Conservation (phyloP, 768 basidiomycete species). For the Trametes gibbosa region DNA sequence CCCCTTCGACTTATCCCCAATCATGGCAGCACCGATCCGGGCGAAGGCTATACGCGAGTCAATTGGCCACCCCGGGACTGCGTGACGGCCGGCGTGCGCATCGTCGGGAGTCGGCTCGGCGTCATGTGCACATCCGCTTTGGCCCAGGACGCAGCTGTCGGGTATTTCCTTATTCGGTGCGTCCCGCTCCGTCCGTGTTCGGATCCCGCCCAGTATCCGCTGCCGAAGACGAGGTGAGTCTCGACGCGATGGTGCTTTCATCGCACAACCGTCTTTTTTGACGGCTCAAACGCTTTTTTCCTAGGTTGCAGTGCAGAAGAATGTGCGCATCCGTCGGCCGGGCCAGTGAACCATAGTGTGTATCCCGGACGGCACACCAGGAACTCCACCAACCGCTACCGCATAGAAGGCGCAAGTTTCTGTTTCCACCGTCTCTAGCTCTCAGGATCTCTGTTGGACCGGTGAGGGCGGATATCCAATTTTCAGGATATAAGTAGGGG, state of each 20-base stretch:
- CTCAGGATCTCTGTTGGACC: background rate
- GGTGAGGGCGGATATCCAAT: background rate
- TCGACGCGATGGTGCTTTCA: background rate
- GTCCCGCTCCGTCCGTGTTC: background rate
- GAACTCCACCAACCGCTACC: background rate
- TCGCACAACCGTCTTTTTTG: background rate
- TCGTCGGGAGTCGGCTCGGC: too few relatives aligned
- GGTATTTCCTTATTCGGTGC: constrained; percentile 6
- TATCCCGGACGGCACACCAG: background rate
- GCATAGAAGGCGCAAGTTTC: background rate
- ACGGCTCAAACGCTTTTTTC: background rate
- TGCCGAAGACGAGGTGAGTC: background rate
- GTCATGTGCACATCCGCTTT: too few relatives aligned
- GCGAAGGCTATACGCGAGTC: too few relatives aligned
- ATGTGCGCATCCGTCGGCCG: background rate
- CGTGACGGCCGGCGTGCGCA: background rate
- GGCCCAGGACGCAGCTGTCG: background rate
- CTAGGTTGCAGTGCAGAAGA: background rate
- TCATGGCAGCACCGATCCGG: too few relatives aligned
- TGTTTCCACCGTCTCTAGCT: background rate
- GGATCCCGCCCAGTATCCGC: background rate
- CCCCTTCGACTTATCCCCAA: too few relatives aligned
- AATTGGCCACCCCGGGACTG: background rate
- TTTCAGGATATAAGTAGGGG: background rate
- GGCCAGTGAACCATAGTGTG: background rate